A percentile compares a stretch with the other conserved stretches of the same genome.
These are phyloP conservation scores for Rhodotorula toruloides DNA, from an alignment of 768 basidiomycete genomes.

Conservation along the genomic window DNA sequence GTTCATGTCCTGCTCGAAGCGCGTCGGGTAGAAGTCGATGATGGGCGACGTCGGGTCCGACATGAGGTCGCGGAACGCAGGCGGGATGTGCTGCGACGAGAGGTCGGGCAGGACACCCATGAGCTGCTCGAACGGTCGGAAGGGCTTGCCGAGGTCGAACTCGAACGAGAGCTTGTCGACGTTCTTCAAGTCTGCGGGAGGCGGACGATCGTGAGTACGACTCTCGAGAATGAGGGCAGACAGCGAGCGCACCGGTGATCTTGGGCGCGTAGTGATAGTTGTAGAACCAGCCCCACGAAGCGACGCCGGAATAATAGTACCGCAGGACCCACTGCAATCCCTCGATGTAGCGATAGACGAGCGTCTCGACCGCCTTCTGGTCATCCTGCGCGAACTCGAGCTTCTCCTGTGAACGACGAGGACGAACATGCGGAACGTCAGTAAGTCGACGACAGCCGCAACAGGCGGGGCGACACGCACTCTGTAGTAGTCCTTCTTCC, in stretches of 20 bases:
- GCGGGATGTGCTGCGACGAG: constrained; percentile 79
- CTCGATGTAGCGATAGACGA: constrained; percentile 78
- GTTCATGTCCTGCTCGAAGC: constrained; percentile 89
- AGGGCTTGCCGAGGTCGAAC: constrained; percentile 81
- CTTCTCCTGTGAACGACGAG: constrained; percentile 60
- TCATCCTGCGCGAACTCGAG: constrained; percentile 69
- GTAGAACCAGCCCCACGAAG: constrained; percentile 99
- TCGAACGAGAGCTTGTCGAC: constrained; percentile 75
- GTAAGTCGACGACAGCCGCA: not conserved
- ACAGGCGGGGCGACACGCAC: constrained; percentile 49
- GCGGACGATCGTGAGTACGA: not conserved
- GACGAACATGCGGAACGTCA: not conserved
- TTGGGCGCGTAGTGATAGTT: constrained; percentile 95
- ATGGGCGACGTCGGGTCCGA: constrained; percentile 75
- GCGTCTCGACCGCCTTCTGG: constrained; percentile 60
- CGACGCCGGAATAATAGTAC: constrained; percentile 95
- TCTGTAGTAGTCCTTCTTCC: constrained; percentile 86
- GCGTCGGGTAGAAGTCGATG: constrained; percentile 83
- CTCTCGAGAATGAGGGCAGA: not conserved
- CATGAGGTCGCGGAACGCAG: constrained; percentile 88
- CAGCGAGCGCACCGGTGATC: constrained; percentile 69
- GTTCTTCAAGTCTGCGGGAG: constrained; percentile 54
- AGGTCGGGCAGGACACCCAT: constrained; percentile 96
- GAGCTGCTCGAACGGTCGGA: constrained; percentile 87
- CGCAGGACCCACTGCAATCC: constrained; percentile 99